Evolutionary conservation across 805 yeast species (phyloP).

Genomic region (Kuraishia molischiana): DNA sequence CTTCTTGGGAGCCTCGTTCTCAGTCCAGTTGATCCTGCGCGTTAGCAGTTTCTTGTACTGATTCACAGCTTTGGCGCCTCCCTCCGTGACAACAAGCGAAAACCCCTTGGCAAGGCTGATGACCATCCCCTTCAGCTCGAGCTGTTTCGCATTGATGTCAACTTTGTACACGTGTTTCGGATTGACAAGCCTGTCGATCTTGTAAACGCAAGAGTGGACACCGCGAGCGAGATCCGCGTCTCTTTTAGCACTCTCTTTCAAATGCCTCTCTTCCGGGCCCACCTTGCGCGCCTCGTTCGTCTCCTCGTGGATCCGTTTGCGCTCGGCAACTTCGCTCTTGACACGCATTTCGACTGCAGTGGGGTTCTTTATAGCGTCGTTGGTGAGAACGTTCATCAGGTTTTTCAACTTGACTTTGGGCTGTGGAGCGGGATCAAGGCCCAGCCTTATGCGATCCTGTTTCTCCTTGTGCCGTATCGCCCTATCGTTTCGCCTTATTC

Average conservation of each 20-base stretch:
- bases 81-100: conserved; percentile 64
- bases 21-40: conserved; percentile 63
- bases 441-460: conserved; percentile 71
- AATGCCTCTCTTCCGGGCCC: conserved; percentile 44
- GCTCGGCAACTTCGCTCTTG: conserved; percentile 51
- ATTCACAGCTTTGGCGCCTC: conserved; percentile 52
- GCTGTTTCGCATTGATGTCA: conserved; percentile 72
- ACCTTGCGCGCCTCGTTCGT: conserved; percentile 56
- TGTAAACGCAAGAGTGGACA: conserved; percentile 45
- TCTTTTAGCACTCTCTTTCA: conserved; percentile 34
- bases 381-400: conserved; percentile 77
- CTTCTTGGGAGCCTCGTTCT: conserved; percentile 18
- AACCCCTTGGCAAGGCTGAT: conserved; percentile 32
- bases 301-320: conserved; percentile 48
- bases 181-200: conserved; percentile 41
- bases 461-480: conserved; percentile 52
- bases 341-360: conserved; percentile 76
- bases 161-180: conserved; percentile 67
- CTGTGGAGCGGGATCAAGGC: conserved; percentile 79
- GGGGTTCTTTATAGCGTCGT: conserved; percentile 82
- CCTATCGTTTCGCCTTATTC: conserved; percentile 63
- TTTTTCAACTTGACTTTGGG: conserved; percentile 83
- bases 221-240: conserved; percentile 44
- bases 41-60: conserved; percentile 54
- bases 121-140: conserved; percentile 55